Percentiles rank a stretch among this genome's conserved stretches.
Evolutionary conservation across 1,139 yeast genomes (phyloP).

Genomic region (Taphrina deformans): DNA sequence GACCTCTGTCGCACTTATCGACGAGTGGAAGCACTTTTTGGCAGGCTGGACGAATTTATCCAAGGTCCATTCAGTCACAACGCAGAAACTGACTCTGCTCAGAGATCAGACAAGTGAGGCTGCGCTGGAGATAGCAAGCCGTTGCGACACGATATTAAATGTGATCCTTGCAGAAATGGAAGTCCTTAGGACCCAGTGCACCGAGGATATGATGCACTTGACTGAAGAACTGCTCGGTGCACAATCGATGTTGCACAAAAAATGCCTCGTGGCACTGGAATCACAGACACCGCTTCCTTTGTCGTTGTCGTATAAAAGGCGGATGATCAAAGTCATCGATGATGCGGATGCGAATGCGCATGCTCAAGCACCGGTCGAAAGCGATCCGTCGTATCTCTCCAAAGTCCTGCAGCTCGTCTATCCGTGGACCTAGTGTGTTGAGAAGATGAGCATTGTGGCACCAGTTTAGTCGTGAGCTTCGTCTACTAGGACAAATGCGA

Average conservation of each 20-base stretch:
- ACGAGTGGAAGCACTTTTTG: not conserved
- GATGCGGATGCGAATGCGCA: not conserved
- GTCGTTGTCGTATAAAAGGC: not conserved
- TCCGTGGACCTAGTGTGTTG: not conserved
- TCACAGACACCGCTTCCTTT: not conserved
- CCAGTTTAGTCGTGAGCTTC: too few relatives aligned
- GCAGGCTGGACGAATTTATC: not conserved
- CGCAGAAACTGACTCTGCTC: not conserved
- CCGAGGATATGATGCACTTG: not conserved
- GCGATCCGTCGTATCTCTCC: not conserved
- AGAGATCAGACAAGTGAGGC: not conserved
- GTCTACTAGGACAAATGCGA: too few relatives aligned
- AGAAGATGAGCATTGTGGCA: too few relatives aligned
- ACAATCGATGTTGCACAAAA: not conserved
- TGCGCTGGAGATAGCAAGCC: not conserved
- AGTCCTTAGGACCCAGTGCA: not conserved
- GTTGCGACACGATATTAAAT: constrained; percentile 8
- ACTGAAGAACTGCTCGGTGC: not conserved
- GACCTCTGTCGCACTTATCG: not conserved
- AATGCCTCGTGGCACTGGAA: not conserved
- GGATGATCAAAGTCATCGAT: not conserved
- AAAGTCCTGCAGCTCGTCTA: not conserved
- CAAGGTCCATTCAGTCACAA: not conserved
- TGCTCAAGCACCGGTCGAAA: not conserved
- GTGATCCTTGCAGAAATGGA: constrained; percentile 10